Base-by-base conservation (phyloP, 768 basidiomycete species). In the Suillus paluster region DNA sequence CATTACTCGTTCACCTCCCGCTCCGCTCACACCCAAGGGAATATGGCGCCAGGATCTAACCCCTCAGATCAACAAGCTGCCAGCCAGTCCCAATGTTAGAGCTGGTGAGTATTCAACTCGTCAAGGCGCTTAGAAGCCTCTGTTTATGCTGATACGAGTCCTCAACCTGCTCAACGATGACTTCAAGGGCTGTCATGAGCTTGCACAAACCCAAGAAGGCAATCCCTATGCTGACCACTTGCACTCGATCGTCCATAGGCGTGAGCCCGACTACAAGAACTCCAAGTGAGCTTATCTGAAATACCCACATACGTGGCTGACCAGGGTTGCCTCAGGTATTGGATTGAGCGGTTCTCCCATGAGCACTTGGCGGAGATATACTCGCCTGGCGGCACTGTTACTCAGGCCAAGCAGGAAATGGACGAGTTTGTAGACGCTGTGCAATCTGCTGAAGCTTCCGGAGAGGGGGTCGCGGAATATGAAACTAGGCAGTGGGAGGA, bases 151-250 rank as follows among this genome's bases (percentile, higher is more conserved):
- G 17, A 4, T 33, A n/a, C 15, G 39, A 69, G 63, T 39, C 36
- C 63, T 72, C 9, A 62, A 66, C 30, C 61, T 72, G 58, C 65
- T 70, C 48, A 69, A 72, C 44, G 61, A 69, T 19, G 67, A 66
- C 34, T 66, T 63, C 48, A 55, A 66, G 10, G 61, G 60, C 12
- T 69, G 62, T 23, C 69, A 71, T 34, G 59, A 53, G 25, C 70
- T 69, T 36, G 57, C 59, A 42, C 70, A 69, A 14, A 50, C 68
- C 23, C 66, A 57, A 10, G 68, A 67, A 41, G 68, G 70, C 5
- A 46, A 68, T 39, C 62, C 63, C 5, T 71, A 71, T 54, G 36
- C 64, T 39, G 66, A 71, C 38, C 69, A 71, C 49, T 41, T 68
- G 38, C 63, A 72, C 34, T 62, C 64, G 25, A 68, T 71, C 36